phyloP scores from a whole-genome alignment of 805 yeast species.

The Tetrapisispora iriomotensis region DNA sequence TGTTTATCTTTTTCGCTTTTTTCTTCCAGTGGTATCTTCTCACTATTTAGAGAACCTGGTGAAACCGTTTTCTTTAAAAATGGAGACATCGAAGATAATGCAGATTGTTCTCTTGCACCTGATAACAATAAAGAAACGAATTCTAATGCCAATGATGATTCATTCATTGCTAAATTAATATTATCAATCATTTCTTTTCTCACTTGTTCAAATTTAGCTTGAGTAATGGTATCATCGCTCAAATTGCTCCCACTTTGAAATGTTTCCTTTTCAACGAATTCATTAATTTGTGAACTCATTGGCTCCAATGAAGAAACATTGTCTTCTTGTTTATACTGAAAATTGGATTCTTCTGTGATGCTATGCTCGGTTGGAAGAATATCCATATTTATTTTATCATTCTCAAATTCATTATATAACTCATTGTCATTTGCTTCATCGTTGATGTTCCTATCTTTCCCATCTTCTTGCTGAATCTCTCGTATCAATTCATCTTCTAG shows the following conservation, averaged over 20 bases:
- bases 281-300: not conserved
- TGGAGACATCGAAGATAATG: slow-evolving; percentile 80
- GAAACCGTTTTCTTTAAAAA: slow-evolving; percentile 66
- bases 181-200: slow-evolving; percentile 44
- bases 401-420: slow-evolving; percentile 2
- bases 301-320: not conserved
- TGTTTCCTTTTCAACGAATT: not conserved
- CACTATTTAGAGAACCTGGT: slow-evolving; percentile 57
- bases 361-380: not conserved
- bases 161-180: slow-evolving; percentile 68
- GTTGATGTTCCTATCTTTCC: not conserved
- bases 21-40: slow-evolving; percentile 21
- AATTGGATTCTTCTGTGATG: not conserved
- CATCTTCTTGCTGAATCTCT: slow-evolving; percentile 31
- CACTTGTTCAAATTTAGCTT: slow-evolving; percentile 37
- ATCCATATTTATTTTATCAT: slow-evolving; percentile 3
- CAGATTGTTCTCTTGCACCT: slow-evolving; percentile 74
- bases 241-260: not conserved
- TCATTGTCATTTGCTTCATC: slow-evolving; percentile 3
- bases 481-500: slow-evolving; percentile 42
- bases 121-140: slow-evolving; percentile 77
- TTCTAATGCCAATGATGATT: slow-evolving; percentile 79
- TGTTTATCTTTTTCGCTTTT: slow-evolving; percentile 16
- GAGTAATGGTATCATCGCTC: slow-evolving; percentile 13
- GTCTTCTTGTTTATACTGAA: not conserved